A percentile compares a stretch with the other conserved stretches of the same genome.
phyloP scores from a whole-genome alignment of 768 basidiomycete genomes.

The Kwoniella mangroviensis region DNA sequence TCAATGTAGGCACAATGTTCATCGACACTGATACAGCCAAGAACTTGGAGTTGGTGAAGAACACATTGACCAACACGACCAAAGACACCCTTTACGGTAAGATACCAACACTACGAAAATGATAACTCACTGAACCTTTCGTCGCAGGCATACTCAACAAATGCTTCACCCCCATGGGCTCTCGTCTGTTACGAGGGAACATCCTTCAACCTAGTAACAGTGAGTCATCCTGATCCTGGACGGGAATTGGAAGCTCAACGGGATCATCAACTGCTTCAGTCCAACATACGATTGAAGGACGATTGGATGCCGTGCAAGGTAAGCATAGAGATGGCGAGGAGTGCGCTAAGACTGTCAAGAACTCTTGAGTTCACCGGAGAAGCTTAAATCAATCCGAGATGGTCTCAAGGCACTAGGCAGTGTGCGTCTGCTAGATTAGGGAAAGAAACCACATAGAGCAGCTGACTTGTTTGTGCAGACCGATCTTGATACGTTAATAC shows the following conservation, averaged over 20 bases:
- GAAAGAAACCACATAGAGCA: constrained; percentile 1
- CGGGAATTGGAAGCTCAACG: constrained; percentile 10
- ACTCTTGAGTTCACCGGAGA: constrained; percentile 3
- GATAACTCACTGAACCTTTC: background rate
- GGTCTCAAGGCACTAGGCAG: background rate
- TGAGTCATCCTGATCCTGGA: constrained; percentile 41
- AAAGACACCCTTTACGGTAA: constrained; percentile 78
- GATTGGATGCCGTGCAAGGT: constrained; percentile 88
- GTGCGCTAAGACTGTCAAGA: background rate
- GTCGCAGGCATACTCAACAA: constrained; percentile 63
- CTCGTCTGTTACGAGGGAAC: constrained; percentile 75
- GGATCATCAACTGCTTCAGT: constrained; percentile 14
- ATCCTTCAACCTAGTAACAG: constrained; percentile 81
- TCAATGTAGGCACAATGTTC: constrained; percentile 77
- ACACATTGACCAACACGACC: constrained; percentile 67
- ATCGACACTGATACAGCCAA: constrained; percentile 86
- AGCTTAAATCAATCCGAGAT: constrained; percentile 4
- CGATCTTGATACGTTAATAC: constrained; percentile 86
- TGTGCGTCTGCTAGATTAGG: constrained; percentile 8
- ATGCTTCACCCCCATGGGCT: constrained; percentile 88
- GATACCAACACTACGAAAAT: constrained; percentile 20
- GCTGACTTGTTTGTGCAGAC: constrained; percentile 60
- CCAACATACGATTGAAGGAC: constrained; percentile 67
- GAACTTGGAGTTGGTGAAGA: constrained; percentile 86
- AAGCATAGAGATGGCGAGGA: background rate